These are phyloP conservation scores for Phytophthora multivora DNA, from an alignment of 352 stramenopile species.

Conservation along the genomic window DNA sequence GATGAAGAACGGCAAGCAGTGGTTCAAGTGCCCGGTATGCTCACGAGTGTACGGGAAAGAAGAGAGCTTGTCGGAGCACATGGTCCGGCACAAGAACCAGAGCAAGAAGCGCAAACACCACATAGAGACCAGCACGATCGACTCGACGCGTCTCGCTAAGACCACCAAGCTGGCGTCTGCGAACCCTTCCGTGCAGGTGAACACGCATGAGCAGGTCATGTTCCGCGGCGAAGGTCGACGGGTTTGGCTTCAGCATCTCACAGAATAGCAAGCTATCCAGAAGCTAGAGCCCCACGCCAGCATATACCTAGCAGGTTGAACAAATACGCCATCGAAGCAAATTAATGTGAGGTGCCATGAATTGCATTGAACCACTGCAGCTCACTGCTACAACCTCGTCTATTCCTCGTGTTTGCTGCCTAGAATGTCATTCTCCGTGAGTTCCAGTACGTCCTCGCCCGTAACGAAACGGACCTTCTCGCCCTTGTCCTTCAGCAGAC, in stretches of 20 bases:
- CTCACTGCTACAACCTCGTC: neutral
- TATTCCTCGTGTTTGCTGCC: constrained; percentile 42
- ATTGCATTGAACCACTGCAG: neutral
- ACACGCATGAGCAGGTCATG: constrained; percentile 87
- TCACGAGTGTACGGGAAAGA: constrained; percentile 80
- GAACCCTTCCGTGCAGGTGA: constrained; percentile 88
- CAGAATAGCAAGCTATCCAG: constrained; percentile 32
- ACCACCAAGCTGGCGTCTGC: constrained; percentile 82
- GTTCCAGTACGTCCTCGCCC: constrained; percentile 79
- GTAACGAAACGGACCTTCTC: constrained; percentile 78
- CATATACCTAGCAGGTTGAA: constrained; percentile 16
- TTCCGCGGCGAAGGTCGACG: constrained; percentile 77
- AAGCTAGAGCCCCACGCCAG: constrained; percentile 15
- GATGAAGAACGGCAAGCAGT: constrained; percentile 80
- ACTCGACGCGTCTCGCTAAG: constrained; percentile 79
- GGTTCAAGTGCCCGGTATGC: constrained; percentile 88
- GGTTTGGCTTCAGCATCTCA: constrained; percentile 78
- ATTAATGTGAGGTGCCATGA: constrained; percentile 4
- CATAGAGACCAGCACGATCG: constrained; percentile 82
- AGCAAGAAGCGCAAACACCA: constrained; percentile 88
- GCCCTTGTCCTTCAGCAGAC: constrained; percentile 75
- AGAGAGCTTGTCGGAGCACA: constrained; percentile 76
- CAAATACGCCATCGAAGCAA: constrained; percentile 8
- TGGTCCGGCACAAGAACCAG: constrained; percentile 85
- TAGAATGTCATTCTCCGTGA: constrained; percentile 79